Evolutionary conservation across 2,329 filamentous ascomycete genomes (phyloP).

Genomic region (Apiospora rasikravindrae): DNA sequence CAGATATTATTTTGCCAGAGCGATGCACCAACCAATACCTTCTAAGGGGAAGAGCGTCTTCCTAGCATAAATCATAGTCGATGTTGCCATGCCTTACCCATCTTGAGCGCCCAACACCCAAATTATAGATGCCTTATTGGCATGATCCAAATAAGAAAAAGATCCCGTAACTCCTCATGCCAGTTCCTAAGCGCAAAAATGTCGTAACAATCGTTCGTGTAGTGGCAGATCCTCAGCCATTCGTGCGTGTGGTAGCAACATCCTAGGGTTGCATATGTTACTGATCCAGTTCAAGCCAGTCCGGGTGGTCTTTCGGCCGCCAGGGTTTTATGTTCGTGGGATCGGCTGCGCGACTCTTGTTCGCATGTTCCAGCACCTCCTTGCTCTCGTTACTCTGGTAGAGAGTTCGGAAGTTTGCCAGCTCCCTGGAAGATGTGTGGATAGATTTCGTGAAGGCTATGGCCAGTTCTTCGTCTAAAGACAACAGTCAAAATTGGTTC

Average conservation of each 20-base stretch:
- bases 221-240: neutral
- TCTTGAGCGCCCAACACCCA: slow-evolving; percentile 10
- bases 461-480: slow-evolving; percentile 56
- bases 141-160: neutral
- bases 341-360: slow-evolving; percentile 58
- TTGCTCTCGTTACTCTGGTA: slow-evolving; percentile 53
- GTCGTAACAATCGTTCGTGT: neutral
- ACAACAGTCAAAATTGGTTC: slow-evolving; percentile 28
- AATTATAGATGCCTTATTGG: neutral
- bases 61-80: neutral
- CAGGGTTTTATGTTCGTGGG: slow-evolving; percentile 63
- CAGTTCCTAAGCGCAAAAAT: neutral
- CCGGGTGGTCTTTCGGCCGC: slow-evolving; percentile 62
- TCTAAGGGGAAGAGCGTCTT: neutral
- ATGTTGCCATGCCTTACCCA: slow-evolving; percentile 7
- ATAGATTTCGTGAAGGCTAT: slow-evolving; percentile 54
- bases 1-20: neutral
- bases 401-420: slow-evolving; percentile 56
- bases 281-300: slow-evolving; percentile 52
- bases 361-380: slow-evolving; percentile 57
- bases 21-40: neutral
- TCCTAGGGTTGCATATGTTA: neutral
- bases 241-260: neutral
- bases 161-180: neutral
- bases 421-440: slow-evolving; percentile 52